Base-by-base conservation (phyloP, 179 eudicot species). In the Spergularia azorica region DNA sequence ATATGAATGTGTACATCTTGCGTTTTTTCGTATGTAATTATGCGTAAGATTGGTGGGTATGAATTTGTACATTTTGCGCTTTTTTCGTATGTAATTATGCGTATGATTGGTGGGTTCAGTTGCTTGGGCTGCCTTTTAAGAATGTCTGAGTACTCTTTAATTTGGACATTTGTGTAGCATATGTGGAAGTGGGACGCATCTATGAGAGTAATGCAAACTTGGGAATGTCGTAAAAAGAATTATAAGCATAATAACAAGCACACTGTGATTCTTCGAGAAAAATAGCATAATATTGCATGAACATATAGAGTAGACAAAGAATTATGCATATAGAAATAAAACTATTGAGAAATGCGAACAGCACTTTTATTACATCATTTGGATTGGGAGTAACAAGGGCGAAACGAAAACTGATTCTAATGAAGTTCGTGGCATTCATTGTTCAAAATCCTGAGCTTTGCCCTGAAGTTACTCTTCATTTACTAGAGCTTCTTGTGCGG, bases 401-500 rank as follows among this genome's bases (percentile, higher is more conserved):
- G 0, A 21, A 60, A 8, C 18, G 36, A 64, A 38, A 39, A 13
- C 3, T 32, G 6, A 39, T 16, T 65, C 52, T 59, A 6, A 20
- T 59, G 9, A 59, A 9, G 63, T 17, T 60, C 8, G 11, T 7
- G 18, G 32, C 21, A 7, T 12, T 20, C 17, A 5, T 65, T 16
- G 54, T 39, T 4, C 21, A 41, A 66, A 66, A n/a, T 11, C n/a
- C 54, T 15, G 26, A 21, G 48, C 21, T 43, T 14, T 39, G 52
- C n/a, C 69, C 69, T 36, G 4, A 11, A 4, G 69, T 64, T 64
- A 64, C 69, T 15, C 69, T 38, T 63, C 16, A 38, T 64, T 38
- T 36, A 26, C 11, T 38, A 15, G 20, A 64, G 12, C 6, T 38
- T 64, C 69, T 64, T 38, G 12, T 64, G 69, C 7, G 18, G 69